Evolutionary conservation across 106 monocot genomes (phyloP).

Genomic region (Alisma plantagoaquatica): DNA sequence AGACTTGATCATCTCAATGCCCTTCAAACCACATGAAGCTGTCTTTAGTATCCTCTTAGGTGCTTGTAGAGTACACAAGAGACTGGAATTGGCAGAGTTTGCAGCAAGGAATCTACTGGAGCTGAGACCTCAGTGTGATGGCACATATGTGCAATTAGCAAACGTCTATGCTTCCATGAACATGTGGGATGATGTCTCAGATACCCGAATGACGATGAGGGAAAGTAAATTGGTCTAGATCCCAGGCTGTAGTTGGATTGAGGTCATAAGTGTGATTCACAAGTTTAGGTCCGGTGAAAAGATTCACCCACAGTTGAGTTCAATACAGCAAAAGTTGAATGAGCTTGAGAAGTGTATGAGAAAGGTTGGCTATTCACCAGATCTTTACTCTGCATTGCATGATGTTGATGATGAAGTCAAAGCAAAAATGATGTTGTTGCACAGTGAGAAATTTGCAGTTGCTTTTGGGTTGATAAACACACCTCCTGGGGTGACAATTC

Average conservation of each 20-base stretch:
- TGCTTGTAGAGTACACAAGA: constrained; percentile 53
- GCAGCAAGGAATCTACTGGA: constrained; percentile 53
- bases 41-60: constrained; percentile 50
- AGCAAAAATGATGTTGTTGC: constrained; percentile 37
- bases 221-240: constrained; percentile 40
- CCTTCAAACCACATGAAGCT: constrained; percentile 29
- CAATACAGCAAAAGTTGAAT: constrained; percentile 36
- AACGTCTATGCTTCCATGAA: constrained; percentile 52
- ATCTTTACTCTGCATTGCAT: constrained; percentile 37
- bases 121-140: constrained; percentile 42
- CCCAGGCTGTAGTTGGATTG: constrained; percentile 76
- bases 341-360: constrained; percentile 34
- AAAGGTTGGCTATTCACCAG: constrained; percentile 35
- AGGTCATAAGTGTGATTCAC: constrained; percentile 22
- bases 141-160: constrained; percentile 68
- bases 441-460: constrained; percentile 68
- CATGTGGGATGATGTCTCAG: constrained; percentile 49
- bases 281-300: constrained; percentile 64
- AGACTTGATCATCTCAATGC: constrained; percentile 39
- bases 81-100: constrained; percentile 47
- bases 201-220: constrained; percentile 52
- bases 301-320: constrained; percentile 31
- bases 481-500: constrained; percentile 12
- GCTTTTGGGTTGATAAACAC: constrained; percentile 52
- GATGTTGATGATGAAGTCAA: constrained; percentile 35